A percentile compares a stretch with the other conserved stretches of the same genome.
Conservation (phyloP, 129 eudicot species). For the Centrapalus pauciflorus region DNA sequence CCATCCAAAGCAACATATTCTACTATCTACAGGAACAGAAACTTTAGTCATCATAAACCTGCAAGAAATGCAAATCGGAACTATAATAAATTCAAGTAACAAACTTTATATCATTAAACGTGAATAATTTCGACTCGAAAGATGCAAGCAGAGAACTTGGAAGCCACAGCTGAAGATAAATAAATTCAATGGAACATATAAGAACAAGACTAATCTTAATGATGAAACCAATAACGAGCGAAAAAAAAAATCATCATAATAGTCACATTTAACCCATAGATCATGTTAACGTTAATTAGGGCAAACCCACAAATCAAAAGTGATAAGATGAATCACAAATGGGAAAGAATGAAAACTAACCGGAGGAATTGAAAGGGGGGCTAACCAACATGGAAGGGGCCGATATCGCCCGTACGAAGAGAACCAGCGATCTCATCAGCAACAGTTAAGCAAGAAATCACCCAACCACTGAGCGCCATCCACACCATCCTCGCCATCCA, state of each 20-base stretch:
- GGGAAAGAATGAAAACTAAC: slow-evolving; percentile 17
- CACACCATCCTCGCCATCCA: slow-evolving; percentile 68
- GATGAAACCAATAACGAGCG: too few species aligned
- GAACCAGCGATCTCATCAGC: slow-evolving; percentile 85
- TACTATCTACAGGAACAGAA: slow-evolving; percentile 5
- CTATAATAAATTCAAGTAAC: too few species aligned
- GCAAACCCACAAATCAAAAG: neutral
- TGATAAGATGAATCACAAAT: neutral
- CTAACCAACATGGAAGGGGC: slow-evolving; percentile 72
- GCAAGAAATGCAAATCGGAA: slow-evolving; percentile 1
- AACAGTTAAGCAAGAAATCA: slow-evolving; percentile 57
- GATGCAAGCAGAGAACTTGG: too few species aligned
- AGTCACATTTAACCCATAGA: too few species aligned
- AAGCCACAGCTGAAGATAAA: too few species aligned
- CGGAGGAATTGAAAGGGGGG: neutral
- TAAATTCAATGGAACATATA: too few species aligned
- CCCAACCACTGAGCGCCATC: slow-evolving; percentile 58
- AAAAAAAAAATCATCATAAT: too few species aligned
- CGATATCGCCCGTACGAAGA: slow-evolving; percentile 69
- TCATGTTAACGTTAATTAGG: neutral
- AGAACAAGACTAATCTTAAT: too few species aligned
- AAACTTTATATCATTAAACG: too few species aligned
- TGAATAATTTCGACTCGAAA: too few species aligned
- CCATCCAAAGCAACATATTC: neutral
- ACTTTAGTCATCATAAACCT: slow-evolving; percentile 19